Evolutionary conservation across 257 asterid species (phyloP), one percentile per base, ranked within the genome.

Genomic region (Solanum chiquidenum): DNA sequence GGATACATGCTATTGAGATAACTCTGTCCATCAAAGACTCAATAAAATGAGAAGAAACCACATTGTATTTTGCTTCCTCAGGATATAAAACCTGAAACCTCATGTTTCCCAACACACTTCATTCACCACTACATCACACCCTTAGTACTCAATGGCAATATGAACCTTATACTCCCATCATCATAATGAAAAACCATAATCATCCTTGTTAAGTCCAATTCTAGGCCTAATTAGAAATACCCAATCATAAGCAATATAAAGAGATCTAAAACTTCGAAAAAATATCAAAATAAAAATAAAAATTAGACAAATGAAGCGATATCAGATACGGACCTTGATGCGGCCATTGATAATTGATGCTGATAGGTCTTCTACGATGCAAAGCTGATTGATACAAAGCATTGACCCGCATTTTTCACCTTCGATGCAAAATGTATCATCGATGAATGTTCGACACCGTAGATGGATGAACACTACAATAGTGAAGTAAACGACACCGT

Each of bases 341-440:
- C 90, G 86, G 98, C 98, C 98, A 94, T 95, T 87, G 88, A 88
- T 90, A 92, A 85, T 69, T 80, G 89, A 86, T 69, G 92, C 68
- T 80, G 88, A 82, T 23, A 66, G 88, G 85, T 87, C 58, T 83
- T 87, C 83, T 83, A 86, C 35, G 88, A 88, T 58, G 71, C 89
- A 88, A 38, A 66, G 52, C 55, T 35, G 87, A 89, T 37, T 31
- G 87, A 89, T 42, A 85, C 64, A 85, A 66, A 84, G 74, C 73
- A 89, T 12, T 49, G 55, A 34, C 79, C 88, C 85, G 88, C 95
- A 90, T 92, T 88, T 90, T 90, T 91, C 89, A 87, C 86, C 87
- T 80, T 35, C 10, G 58, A 62, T 9, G 7, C 20, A n/a, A 40
- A 40, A 5, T 21, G 83, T 37, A 76, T 88, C 89, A 69, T 72